A percentile compares a stretch with the other conserved stretches of the same genome.
Evolutionary conservation across 345 rosid species (phyloP).

Genomic region (Dovyalis caffra): DNA sequence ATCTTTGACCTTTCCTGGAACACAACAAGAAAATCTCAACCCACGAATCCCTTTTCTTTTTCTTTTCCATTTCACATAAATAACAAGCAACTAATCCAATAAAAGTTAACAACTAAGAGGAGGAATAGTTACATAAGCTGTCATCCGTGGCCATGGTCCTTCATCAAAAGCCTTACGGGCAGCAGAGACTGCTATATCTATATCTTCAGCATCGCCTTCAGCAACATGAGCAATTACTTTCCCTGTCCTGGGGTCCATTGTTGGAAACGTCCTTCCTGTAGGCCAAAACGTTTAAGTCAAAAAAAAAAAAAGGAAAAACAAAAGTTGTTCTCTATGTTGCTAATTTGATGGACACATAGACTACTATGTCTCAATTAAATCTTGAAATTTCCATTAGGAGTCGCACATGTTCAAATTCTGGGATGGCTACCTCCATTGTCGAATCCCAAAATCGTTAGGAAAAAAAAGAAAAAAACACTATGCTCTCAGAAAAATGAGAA

Average conservation of each 20-base stretch:
- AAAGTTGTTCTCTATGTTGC: too few relatives aligned
- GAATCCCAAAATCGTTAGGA: too few relatives aligned
- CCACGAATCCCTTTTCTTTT: neutral
- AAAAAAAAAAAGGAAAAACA: too few relatives aligned
- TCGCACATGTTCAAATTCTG: too few relatives aligned
- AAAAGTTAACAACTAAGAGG: neutral
- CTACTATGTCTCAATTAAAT: neutral
- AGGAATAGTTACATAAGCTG: slow-evolving; percentile 62
- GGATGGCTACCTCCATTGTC: too few relatives aligned
- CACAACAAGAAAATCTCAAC: slow-evolving; percentile 2
- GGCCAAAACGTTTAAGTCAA: too few relatives aligned
- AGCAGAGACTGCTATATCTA: slow-evolving; percentile 78
- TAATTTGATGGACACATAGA: neutral
- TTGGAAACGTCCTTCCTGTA: slow-evolving; percentile 75
- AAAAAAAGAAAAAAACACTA: too few relatives aligned
- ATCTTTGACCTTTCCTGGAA: slow-evolving; percentile 78
- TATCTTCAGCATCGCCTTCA: slow-evolving; percentile 90
- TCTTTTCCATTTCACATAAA: neutral
- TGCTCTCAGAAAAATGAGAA: too few relatives aligned
- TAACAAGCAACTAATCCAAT: neutral
- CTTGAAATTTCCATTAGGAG: neutral
- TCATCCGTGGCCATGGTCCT: slow-evolving; percentile 97
- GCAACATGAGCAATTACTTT: slow-evolving; percentile 87
- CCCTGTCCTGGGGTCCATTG: slow-evolving; percentile 88
- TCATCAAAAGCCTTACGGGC: slow-evolving; percentile 98